phyloP scores from a whole-genome alignment of 768 basidiomycete species.

The Paxillus rubicundulus region DNA sequence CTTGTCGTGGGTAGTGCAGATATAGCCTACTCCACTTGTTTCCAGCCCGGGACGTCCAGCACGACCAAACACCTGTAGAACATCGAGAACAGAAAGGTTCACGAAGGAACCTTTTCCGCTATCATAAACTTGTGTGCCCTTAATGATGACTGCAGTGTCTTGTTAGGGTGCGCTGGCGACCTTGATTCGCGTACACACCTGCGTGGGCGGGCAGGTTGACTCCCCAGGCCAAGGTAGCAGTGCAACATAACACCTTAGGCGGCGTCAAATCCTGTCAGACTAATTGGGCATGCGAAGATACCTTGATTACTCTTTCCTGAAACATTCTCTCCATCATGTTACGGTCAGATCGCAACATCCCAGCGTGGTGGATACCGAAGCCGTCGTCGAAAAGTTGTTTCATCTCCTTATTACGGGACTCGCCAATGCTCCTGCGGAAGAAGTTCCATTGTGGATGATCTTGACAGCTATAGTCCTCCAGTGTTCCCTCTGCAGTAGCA shows the following conservation, averaged over 20 bases:
- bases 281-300: constrained; percentile 26
- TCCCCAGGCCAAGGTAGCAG: constrained; percentile 98
- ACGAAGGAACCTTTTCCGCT: constrained; percentile 86
- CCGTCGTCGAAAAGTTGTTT: constrained; percentile 88
- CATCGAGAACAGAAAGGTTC: constrained; percentile 92
- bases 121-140: constrained; percentile 97
- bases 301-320: constrained; percentile 88
- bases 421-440: constrained; percentile 75
- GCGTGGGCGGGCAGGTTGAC: constrained; percentile 99
- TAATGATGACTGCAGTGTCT: constrained; percentile 72
- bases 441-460: constrained; percentile 76
- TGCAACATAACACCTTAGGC: constrained; percentile 89
- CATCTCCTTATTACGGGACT: constrained; percentile 94
- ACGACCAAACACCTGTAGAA: constrained; percentile 95
- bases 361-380: constrained; percentile 98
- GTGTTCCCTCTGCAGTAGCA: constrained; percentile 63
- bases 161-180: constrained; percentile 7
- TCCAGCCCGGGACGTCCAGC: constrained; percentile 89
- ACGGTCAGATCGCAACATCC: constrained; percentile 92
- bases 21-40: constrained; percentile 92
- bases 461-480: constrained; percentile 77
- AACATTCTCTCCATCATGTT: constrained; percentile 97
- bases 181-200: constrained; percentile 43
- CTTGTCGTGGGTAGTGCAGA: constrained; percentile 93
- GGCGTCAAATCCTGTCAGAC: background rate